Evolutionary conservation across 2,329 filamentous ascomycete species (phyloP).

Genomic region (Zymoseptoria tritici): DNA sequence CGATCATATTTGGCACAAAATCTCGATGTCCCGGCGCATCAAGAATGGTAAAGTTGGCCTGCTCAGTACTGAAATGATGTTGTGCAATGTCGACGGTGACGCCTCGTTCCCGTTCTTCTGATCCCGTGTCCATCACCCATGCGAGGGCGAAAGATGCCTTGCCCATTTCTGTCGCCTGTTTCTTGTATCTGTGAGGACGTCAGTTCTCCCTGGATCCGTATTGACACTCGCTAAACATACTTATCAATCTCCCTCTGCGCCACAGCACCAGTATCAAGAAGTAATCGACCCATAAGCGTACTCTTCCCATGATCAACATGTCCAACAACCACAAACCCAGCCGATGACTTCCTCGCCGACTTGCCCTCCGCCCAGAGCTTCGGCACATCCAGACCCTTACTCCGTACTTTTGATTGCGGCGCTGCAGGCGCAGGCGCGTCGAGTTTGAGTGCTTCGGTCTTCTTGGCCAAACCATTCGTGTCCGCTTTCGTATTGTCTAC

Average conservation of each 20-base stretch:
- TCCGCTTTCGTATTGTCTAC: conserved; percentile 16
- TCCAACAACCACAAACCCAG: conserved; percentile 47
- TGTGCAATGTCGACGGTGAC: conserved; percentile 97
- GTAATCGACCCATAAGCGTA: conserved; percentile 89
- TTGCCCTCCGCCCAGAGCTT: conserved; percentile 23
- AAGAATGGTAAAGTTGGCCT: conserved; percentile 82
- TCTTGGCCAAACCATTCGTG: conserved; percentile 22
- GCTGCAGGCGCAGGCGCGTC: conserved; percentile 13
- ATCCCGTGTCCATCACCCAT: conserved; percentile 90
- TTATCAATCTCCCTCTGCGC: conserved; percentile 83
- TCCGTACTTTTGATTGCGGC: conserved; percentile 42
- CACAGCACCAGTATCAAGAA: conserved; percentile 81
- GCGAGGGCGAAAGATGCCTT: conserved; percentile 94
- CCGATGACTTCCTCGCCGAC: conserved; percentile 18
- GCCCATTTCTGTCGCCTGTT: conserved; percentile 83
- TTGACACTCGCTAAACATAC: conserved; percentile 6
- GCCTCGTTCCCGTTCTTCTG: conserved; percentile 79
- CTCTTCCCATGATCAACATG: conserved; percentile 98
- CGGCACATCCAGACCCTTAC: conserved; percentile 73
- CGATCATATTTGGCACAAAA: conserved; percentile 99
- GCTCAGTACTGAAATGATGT: conserved; percentile 86
- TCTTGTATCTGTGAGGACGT: conserved; percentile 30
- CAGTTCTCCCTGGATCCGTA: too few relatives aligned
- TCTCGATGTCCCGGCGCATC: conserved; percentile 92
- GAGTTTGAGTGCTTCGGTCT: conserved; percentile 24